A percentile compares a stretch with the other conserved stretches of the same genome.
Evolutionary conservation across 2,329 filamentous ascomycete genomes (phyloP).

Genomic region (Fusarium sp.): DNA sequence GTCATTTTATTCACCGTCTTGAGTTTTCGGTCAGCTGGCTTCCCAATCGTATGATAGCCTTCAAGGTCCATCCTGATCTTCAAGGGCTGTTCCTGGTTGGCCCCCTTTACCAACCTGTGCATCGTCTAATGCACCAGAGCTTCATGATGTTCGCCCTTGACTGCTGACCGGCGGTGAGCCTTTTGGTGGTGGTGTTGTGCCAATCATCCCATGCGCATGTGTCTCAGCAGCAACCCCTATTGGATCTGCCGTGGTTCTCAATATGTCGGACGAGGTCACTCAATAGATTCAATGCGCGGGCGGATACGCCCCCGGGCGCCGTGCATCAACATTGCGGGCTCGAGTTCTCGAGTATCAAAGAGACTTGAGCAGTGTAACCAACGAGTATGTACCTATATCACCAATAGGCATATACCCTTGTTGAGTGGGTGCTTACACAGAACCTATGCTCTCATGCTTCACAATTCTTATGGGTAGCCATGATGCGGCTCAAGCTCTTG

Average conservation of each 20-base stretch:
- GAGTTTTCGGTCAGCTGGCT: slow-evolving; percentile 38
- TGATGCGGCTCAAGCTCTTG: slow-evolving; percentile 4
- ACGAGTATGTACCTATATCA: slow-evolving; percentile 27
- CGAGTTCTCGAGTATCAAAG: slow-evolving; percentile 19
- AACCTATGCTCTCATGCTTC: slow-evolving; percentile 12
- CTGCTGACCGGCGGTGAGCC: slow-evolving; percentile 41
- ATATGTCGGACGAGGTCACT: slow-evolving; percentile 22
- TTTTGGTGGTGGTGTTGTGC: slow-evolving; percentile 21
- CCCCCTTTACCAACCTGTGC: slow-evolving; percentile 15
- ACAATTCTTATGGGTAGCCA: slow-evolving; percentile 15
- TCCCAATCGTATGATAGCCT: slow-evolving; percentile 40
- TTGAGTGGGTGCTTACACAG: slow-evolving; percentile 12
- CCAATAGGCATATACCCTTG: slow-evolving; percentile 12
- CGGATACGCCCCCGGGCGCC: slow-evolving; percentile 28
- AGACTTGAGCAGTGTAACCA: slow-evolving; percentile 36
- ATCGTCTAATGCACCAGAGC: slow-evolving; percentile 20
- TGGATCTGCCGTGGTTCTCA: slow-evolving; percentile 22
- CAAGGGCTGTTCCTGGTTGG: slow-evolving; percentile 8
- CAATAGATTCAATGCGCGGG: slow-evolving; percentile 11
- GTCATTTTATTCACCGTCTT: slow-evolving; percentile 40
- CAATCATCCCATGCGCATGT: slow-evolving; percentile 41
- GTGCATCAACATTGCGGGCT: slow-evolving; percentile 24
- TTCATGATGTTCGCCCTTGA: slow-evolving; percentile 14
- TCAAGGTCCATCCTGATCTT: slow-evolving; percentile 20
- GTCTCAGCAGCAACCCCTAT: slow-evolving; percentile 25